These are phyloP conservation scores for Penicillium soppii DNA, from an alignment of 495 filamentous ascomycete genomes.

Conservation along the genomic window DNA sequence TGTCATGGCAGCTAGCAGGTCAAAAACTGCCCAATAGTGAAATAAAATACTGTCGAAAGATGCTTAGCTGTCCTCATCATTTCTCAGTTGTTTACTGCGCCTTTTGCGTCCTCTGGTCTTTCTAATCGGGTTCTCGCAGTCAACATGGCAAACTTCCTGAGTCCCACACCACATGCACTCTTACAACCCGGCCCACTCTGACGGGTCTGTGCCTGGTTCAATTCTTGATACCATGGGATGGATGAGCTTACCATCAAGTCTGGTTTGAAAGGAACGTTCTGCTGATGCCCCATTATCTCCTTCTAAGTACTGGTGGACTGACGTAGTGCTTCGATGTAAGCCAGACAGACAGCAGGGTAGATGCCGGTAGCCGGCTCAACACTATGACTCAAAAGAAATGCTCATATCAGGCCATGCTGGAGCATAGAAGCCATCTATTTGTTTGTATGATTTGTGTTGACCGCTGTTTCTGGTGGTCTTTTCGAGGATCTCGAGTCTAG, in stretches of 20 bases:
- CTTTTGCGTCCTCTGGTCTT: no score
- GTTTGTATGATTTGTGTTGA: no score
- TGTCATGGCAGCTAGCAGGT: not conserved
- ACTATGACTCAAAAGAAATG: not conserved
- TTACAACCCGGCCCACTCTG: not conserved
- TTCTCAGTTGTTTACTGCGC: no score
- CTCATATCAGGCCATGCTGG: not conserved
- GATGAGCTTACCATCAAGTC: not conserved
- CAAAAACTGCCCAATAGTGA: not conserved
- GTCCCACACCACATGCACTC: no score
- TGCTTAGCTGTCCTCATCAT: no score
- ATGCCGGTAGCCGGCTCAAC: not conserved
- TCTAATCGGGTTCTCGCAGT: no score
- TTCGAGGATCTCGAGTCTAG: not conserved
- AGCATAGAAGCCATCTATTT: no score
- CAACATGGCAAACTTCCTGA: no score
- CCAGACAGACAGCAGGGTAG: not conserved
- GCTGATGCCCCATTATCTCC: not conserved
- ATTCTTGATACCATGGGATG: not conserved
- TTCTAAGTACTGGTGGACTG: not conserved
- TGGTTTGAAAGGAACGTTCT: not conserved
- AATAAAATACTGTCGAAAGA: not conserved
- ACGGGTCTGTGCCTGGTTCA: not conserved
- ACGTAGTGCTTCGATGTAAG: not conserved
- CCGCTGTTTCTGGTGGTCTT: not conserved